Evolutionary conservation across 129 eudicot genomes (phyloP), one percentile per base, ranked within the genome.

Genomic region (Arctium lappa): DNA sequence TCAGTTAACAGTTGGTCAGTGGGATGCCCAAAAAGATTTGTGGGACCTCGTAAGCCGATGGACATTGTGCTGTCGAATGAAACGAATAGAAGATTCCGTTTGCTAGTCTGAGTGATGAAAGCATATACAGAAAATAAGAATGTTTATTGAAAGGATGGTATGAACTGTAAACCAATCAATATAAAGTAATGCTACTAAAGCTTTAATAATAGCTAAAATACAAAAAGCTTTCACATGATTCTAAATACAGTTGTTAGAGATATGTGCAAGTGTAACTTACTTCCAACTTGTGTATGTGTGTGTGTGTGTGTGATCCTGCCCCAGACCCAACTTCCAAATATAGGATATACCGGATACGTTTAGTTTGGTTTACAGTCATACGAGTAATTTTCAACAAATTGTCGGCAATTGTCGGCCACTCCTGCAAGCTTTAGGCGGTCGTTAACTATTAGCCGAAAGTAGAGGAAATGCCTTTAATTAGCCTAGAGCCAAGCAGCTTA

Each of bases 21-120:
- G 9, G 97, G 97, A 87, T 95, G 99, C 46, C 99, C 99, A 78
- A 93, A 93, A 39, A 95, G 81, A 88, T 95, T 95, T 36, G 99
- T 95, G 82, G 99, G 99, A 34, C 99, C 99, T 16, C 97, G 91
- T 82, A 95, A 84, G 9, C 97, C 97, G 2, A 78, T 74, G 79
- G 94, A 82, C 88, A 84, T 91, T 6, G 97, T 88, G 91, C 90
- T 93, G 83, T 95, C 97, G 60, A 95, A 83, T 77, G 97, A 97
- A 79, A 95, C 95, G 73, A 95, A 91, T 50, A 89, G 94, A 89
- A 86, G 71, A 77, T 87, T 91, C 40, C 93, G 85, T 74, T 82
- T 75, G 78, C 87, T 86, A 60, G 92, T 91, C 99, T 95, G 91
- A 80, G 83, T 87, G 73, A 81, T 72, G 76, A 38, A 85, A 7